Percentiles rank a stretch among this genome's conserved stretches.
Conservation (phyloP, 768 basidiomycete genomes). For the Serendipita indica region DNA sequence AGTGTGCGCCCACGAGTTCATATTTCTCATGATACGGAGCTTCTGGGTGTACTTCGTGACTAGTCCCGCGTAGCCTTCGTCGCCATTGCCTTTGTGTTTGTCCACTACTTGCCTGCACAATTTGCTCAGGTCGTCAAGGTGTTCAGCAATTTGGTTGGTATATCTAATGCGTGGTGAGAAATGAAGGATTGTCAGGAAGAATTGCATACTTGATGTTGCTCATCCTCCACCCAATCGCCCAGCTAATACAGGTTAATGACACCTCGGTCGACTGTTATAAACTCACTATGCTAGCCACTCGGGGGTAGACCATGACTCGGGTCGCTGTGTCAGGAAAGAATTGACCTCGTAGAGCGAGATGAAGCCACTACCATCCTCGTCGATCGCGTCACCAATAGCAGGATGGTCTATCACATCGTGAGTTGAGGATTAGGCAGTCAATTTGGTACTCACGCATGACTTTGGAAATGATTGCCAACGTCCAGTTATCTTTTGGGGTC, state of each 20-base stretch:
- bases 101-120: neutral
- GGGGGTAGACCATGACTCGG: neutral
- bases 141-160: neutral
- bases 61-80: neutral
- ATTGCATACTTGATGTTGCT: neutral
- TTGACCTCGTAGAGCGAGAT: slow-evolving; percentile 11
- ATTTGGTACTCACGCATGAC: slow-evolving; percentile 3
- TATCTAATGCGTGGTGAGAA: neutral
- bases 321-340: neutral
- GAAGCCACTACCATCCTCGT: slow-evolving; percentile 10
- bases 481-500: slow-evolving; percentile 9
- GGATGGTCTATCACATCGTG: neutral
- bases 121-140: neutral
- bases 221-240: slow-evolving; percentile 7
- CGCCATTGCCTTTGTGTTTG: neutral
- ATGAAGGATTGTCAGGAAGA: neutral
- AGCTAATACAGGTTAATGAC: neutral
- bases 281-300: slow-evolving; percentile 9
- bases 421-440: neutral
- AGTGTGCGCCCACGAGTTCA: neutral
- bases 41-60: neutral
- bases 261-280: neutral
- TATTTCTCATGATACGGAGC: neutral
- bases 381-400: slow-evolving; percentile 10
- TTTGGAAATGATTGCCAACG: slow-evolving; percentile 6